A percentile compares a stretch with the other conserved stretches of the same genome.
phyloP scores from a whole-genome alignment of 139 green algal species.

The Micractinium conductrix region DNA sequence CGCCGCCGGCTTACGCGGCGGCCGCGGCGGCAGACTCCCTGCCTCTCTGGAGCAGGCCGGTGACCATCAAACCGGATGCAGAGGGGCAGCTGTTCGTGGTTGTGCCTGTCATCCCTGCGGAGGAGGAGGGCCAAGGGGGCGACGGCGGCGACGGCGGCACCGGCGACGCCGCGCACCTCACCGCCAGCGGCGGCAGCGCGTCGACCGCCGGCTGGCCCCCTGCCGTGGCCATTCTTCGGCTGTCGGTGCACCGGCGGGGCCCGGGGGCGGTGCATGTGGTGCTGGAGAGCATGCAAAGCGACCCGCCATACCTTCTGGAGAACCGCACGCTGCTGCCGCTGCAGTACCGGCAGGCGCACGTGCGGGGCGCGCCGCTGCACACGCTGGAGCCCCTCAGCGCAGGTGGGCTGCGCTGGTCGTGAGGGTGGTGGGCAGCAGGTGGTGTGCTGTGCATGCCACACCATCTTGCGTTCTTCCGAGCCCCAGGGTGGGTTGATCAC shows the following conservation, averaged over 20 bases:
- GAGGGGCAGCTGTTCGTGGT: constrained; percentile 39
- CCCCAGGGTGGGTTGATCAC: neutral
- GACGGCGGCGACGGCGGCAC: neutral
- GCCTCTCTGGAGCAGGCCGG: constrained; percentile 38
- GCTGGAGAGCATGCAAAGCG: constrained; percentile 57
- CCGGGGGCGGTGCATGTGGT: constrained; percentile 62
- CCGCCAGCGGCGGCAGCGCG: neutral
- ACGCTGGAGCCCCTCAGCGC: constrained; percentile 54
- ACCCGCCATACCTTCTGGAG: constrained; percentile 66
- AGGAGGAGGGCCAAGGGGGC: neutral
- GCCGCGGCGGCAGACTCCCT: neutral
- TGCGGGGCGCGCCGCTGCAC: constrained; percentile 52
- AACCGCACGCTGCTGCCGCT: constrained; percentile 64
- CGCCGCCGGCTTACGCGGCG: neutral
- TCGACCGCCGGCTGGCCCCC: neutral
- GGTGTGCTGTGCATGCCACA: neutral
- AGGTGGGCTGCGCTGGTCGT: constrained; percentile 5
- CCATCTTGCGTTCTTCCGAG: neutral
- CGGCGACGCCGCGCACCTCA: constrained; percentile 11
- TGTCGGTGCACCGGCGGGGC: constrained; percentile 45
- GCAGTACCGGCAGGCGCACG: constrained; percentile 49
- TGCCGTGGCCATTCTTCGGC: constrained; percentile 49
- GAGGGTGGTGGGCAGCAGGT: neutral
- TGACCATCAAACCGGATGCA: neutral
- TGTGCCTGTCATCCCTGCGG: constrained; percentile 32